These are phyloP conservation scores for Cladosporium sphaerospermum DNA, from an alignment of 2,329 filamentous ascomycete genomes.

Conservation along the genomic window DNA sequence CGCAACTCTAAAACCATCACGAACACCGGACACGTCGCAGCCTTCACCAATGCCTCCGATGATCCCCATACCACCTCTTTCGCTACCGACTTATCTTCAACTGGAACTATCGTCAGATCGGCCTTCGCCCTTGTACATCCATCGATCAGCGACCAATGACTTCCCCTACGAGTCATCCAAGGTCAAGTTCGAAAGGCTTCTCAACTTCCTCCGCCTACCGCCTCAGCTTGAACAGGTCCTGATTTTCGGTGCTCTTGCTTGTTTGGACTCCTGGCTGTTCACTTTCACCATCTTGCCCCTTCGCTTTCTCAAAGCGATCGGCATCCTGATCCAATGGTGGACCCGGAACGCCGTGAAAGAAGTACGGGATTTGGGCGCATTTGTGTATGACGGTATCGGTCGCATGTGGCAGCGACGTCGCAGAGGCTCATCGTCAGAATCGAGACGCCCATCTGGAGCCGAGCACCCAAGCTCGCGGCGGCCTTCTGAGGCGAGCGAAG, in stretches of 20 bases:
- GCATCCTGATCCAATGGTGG: slow-evolving; percentile 75
- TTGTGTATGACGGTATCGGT: slow-evolving; percentile 73
- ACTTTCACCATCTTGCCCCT: slow-evolving; percentile 93
- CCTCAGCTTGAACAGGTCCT: slow-evolving; percentile 77
- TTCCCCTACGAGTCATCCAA: slow-evolving; percentile 86
- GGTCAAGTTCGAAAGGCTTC: slow-evolving; percentile 83
- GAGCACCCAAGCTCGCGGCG: slow-evolving; percentile 5
- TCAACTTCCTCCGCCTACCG: slow-evolving; percentile 81
- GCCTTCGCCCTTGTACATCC: slow-evolving; percentile 58
- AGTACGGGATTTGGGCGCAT: slow-evolving; percentile 62
- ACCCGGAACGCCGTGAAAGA: slow-evolving; percentile 65
- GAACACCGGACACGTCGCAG: slow-evolving; percentile 24
- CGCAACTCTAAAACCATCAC: slow-evolving; percentile 25
- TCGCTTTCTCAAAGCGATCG: slow-evolving; percentile 74
- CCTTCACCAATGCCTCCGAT: slow-evolving; percentile 44
- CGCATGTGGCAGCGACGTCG: slow-evolving; percentile 60
- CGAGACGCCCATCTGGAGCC: not conserved
- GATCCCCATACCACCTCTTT: slow-evolving; percentile 56
- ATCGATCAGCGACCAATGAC: slow-evolving; percentile 50
- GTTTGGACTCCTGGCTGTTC: slow-evolving; percentile 92
- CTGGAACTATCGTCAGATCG: slow-evolving; percentile 56
- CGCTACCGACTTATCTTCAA: slow-evolving; percentile 60
- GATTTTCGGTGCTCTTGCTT: slow-evolving; percentile 82
- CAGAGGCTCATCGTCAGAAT: not conserved
- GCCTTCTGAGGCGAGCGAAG: not conserved